Evolutionary conservation across 192 early-diverging fungal species (phyloP).

Genomic region (Podila epicladia): DNA sequence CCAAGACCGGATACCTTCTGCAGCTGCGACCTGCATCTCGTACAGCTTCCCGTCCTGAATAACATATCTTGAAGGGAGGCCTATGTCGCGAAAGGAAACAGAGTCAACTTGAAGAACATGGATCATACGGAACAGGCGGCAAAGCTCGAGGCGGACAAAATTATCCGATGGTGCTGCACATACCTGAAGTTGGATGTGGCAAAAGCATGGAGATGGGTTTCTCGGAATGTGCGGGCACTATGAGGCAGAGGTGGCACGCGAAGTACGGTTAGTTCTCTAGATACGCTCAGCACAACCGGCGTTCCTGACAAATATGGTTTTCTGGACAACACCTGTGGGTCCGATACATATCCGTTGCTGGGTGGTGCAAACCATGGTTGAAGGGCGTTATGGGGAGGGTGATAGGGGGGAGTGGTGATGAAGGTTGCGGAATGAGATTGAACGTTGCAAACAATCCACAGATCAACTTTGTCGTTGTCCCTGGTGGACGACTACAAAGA

Average conservation of each 20-base stretch:
- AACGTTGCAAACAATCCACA: neutral
- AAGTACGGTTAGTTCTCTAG: neutral
- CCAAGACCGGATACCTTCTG: conserved; percentile 54
- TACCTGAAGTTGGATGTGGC: conserved; percentile 55
- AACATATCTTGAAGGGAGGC: conserved; percentile 51
- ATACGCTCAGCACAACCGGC: neutral
- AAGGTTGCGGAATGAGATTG: neutral
- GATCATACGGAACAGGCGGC: too few species aligned
- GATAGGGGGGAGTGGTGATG: neutral
- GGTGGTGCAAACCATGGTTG: conserved; percentile 9
- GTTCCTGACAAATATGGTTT: too few species aligned
- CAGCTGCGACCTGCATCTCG: conserved; percentile 51
- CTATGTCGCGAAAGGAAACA: conserved; percentile 10
- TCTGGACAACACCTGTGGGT: conserved; percentile 12
- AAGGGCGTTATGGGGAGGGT: neutral
- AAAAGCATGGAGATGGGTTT: conserved; percentile 44
- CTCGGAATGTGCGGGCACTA: conserved; percentile 19
- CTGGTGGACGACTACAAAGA: neutral
- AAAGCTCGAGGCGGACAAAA: too few species aligned
- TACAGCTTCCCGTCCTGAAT: conserved; percentile 51
- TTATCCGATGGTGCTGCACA: too few species aligned
- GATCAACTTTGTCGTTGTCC: neutral
- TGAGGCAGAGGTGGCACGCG: neutral
- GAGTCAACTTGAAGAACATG: neutral
- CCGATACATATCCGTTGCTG: conserved; percentile 52